Evolutionary conservation across 2,329 filamentous ascomycete species (phyloP), one percentile per base, ranked within the genome.

Genomic region (Trichoderma sp.): DNA sequence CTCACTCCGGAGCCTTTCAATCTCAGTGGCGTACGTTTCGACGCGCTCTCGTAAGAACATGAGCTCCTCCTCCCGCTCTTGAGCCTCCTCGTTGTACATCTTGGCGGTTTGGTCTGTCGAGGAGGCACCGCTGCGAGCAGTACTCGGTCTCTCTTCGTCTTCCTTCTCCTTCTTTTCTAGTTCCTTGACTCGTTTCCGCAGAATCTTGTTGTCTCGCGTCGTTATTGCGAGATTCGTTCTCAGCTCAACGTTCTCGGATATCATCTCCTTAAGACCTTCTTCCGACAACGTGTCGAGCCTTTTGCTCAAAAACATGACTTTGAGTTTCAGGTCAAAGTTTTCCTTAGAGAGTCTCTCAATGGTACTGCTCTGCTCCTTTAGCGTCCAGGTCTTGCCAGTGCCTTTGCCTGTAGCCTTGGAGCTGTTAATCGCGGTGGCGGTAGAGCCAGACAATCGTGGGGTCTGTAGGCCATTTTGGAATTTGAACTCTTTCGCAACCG

Each of bases 301-400:
- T 83, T 98, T 94, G 80, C 96, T 97, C 66, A 99, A 89, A 81
- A 98, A 99, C 88, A 98, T 97, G 78, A 98, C 97, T 83, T 98
- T 97, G 84, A 98, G 92, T 85, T 98, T 98, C 74, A 98, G 86
- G 82, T 98, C 96, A 82, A 98, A 99, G 78, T 99, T 99, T 83
- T 99, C 97, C 85, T 99, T 99, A 76, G 95, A 97, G 2, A 98
- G 89, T 76, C 95, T 92, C 84, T 99, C 97, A 78, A 99, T 98
- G 16, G 96, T 98, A 84, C 93, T 97, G 82, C 96, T 98, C 84
- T 99, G 97, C 84, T 99, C 97, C 83, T 98, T 98, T 56, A 99
- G 87, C 0, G 97, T 98, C 84, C 99, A 87, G 79, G 91, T 94
- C 80, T 90, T 92, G 59, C 53, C 53, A 24, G 92, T 91, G 62